A percentile compares a stretch with the other conserved stretches of the same genome.
These are phyloP conservation scores for Cyphellophora europaea DNA, from an alignment of 2,329 filamentous ascomycete genomes.

Conservation along the genomic window DNA sequence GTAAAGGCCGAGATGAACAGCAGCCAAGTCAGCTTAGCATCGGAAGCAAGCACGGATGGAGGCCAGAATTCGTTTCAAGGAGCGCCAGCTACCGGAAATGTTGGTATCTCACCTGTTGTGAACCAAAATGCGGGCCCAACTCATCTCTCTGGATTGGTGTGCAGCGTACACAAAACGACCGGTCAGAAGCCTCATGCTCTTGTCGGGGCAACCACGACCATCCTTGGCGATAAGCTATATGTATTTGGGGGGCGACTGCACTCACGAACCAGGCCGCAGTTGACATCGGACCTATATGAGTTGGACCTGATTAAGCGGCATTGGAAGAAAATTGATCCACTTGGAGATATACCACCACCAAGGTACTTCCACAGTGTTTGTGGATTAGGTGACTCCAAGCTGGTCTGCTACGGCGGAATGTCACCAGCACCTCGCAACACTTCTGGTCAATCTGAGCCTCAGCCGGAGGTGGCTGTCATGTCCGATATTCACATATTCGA, in stretches of 20 bases:
- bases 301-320: conserved; percentile 83
- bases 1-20: too few species aligned
- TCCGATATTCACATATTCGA: conserved; percentile 97
- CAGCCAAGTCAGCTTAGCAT: conserved; percentile 19
- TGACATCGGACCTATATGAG: conserved; percentile 89
- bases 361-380: conserved; percentile 98
- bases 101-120: conserved; percentile 10
- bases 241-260: conserved; percentile 89
- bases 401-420: conserved; percentile 98
- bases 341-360: conserved; percentile 77
- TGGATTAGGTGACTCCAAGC: conserved; percentile 82
- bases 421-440: conserved; percentile 53
- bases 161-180: conserved; percentile 70
- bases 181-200: conserved; percentile 83
- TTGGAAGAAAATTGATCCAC: conserved; percentile 82
- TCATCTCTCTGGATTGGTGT: conserved; percentile 57
- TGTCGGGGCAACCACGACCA: conserved; percentile 90
- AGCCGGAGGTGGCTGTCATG: conserved; percentile 90
- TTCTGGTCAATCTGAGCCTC: conserved; percentile 41
- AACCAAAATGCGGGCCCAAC: conserved; percentile 34
- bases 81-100: conserved; percentile 7
- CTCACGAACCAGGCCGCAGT: conserved; percentile 70
- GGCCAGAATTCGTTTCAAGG: conserved; percentile 7
- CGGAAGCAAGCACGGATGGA: conserved; percentile 16
- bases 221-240: conserved; percentile 90